These are phyloP conservation scores for Solanum bukasovii DNA, from an alignment of 257 asterid species.

Conservation along the genomic window DNA sequence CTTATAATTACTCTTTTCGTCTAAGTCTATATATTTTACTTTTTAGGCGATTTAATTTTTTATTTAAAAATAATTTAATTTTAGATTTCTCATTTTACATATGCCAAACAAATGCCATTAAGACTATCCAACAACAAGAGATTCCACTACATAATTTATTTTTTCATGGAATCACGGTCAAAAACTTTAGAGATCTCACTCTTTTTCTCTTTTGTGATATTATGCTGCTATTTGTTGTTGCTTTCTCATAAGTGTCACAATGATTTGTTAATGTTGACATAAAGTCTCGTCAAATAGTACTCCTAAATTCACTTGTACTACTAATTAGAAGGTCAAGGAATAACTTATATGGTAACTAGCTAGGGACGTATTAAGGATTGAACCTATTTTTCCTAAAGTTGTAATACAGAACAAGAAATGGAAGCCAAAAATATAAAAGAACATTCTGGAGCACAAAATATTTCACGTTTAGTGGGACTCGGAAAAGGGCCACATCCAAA, in stretches of 20 bases:
- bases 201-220: too few species aligned
- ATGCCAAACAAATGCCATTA: background rate
- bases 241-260: too few species aligned
- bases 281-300: too few species aligned
- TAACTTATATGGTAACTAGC: too few species aligned
- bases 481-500: background rate
- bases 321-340: too few species aligned
- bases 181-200: too few species aligned
- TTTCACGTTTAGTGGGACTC: rapidly evolving
- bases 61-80: too few species aligned
- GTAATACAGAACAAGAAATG: background rate
- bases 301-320: too few species aligned
- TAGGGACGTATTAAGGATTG: background rate
- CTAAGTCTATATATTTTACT: background rate
- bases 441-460: background rate
- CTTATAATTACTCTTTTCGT: background rate
- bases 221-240: too few species aligned
- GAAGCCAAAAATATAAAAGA: background rate
- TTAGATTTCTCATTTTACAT: too few species aligned
- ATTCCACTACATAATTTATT: background rate
- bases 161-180: too few species aligned
- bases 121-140: background rate
- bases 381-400: background rate
- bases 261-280: too few species aligned
- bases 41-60: background rate